Base-by-base conservation (phyloP, 495 filamentous ascomycete species). In the Penicillium pancosmium region DNA sequence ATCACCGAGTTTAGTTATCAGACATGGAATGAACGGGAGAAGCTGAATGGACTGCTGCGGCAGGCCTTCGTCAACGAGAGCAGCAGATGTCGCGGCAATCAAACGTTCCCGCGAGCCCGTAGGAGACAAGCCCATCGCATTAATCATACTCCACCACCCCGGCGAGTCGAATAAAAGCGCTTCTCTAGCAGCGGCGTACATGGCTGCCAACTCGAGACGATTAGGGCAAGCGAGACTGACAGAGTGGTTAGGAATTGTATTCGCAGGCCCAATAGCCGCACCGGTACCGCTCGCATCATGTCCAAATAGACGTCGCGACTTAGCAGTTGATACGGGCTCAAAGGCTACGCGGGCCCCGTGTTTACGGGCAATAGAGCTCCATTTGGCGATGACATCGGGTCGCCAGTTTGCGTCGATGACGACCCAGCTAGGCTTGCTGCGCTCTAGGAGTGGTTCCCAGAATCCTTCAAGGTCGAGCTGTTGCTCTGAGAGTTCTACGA, bases 321-420 rank as follows among this genome's bases (percentile, higher is more conserved):
- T 98, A 46, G 81, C 83, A 3, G 80, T 80, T 3, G 91, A 94
- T 10, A 97, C 95, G n/a, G 94, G 94, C 69, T 98, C 94, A 62
- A 93, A 95, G 15, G 88, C 88, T n/a, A 92, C 80, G 3, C 78
- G 75, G 8, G 84, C 79, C 15, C 75, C 74, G 54, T 80, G 63
- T 47, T 71, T 70, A 54, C 81, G 82, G 27, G 78, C 89, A n/a
- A 84, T 66, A 9, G 70, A 56, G 36, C 87, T 73, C 89, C 88
- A 92, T 48, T 80, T 78, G 34, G 76, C 75, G 13, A 93, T 79
- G 25, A 86, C 80, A 34, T 69, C 61, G 2, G 84, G 76, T 31
- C 80, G 76, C 91, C 91, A 96, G 66, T 96, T 97, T 10, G 84
- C 91, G 66, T 97, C 92, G 10, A 94, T 76, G 19, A 93, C 84